Percentiles rank a stretch among this genome's conserved stretches.
Conservation (phyloP, 371 early-diverging fungal genomes). For the Mucor lusitanicus region DNA sequence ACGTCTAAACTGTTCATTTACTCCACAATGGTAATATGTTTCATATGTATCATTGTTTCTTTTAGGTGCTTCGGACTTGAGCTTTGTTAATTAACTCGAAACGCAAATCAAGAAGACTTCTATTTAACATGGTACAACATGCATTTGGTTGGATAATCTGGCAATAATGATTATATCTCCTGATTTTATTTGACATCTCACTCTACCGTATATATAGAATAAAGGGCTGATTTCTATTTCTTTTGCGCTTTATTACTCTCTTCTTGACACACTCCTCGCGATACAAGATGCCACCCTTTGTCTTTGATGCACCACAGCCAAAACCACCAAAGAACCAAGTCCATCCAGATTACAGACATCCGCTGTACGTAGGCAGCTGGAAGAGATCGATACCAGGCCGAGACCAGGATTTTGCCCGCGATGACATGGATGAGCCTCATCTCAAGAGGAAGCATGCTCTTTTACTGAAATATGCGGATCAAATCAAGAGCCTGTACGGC, state of each 20-base stretch:
- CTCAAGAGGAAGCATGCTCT: constrained; percentile 88
- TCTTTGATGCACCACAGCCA: constrained; percentile 23
- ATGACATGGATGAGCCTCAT: constrained; percentile 95
- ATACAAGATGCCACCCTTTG: constrained; percentile 31
- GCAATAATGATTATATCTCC: background rate
- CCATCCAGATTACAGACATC: constrained; percentile 75
- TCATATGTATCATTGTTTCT: background rate
- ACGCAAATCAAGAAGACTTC: background rate
- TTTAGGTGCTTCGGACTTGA: background rate
- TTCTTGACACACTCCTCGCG: background rate
- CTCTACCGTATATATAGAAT: background rate
- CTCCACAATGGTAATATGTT: background rate
- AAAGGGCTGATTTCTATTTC: background rate
- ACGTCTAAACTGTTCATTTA: too few relatives aligned
- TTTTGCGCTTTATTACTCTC: constrained; percentile 8
- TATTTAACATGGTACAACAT: background rate
- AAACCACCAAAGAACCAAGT: background rate
- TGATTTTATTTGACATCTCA: background rate
- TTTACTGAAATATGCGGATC: constrained; percentile 84
- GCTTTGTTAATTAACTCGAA: background rate
- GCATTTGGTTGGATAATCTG: background rate
- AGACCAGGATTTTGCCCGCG: constrained; percentile 79
- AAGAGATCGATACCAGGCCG: constrained; percentile 75
- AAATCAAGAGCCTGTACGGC: constrained; percentile 81
- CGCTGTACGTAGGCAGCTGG: constrained; percentile 85